Evolutionary conservation across 2,329 filamentous ascomycete species (phyloP), one percentile per base, ranked within the genome.

Genomic region (Piedraia hortae): DNA sequence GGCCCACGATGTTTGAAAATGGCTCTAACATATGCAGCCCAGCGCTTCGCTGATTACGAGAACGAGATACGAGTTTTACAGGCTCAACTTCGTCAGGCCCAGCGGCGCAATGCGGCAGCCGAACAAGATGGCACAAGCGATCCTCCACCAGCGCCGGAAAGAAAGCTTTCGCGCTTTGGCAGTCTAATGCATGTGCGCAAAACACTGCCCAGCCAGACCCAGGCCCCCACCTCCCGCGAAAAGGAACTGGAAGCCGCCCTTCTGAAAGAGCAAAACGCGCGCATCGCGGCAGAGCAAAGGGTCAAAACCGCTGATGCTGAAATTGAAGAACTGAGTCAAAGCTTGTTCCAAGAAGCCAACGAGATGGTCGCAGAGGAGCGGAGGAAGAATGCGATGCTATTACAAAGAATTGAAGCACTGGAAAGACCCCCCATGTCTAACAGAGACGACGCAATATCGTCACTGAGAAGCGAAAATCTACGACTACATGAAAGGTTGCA

Each of bases 311-410:
- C 72, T 22, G 66, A 61, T 36, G 54, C 51, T 7, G 74, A 85
- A 48, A 58, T 82, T 10, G 74, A 82, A 45, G 74, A 85, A 46
- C 50, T 85, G 31, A 73, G 61, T 36, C 68, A 61, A 10, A 59
- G 58, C 22, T 48, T 85, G 24, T 85, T 85, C 42, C 65, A 73
- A 47, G 67, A 80, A 48, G 74, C 74, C 22, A 85, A 85, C 42
- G 65, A 78, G 46, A 85, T 85, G 74, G 74, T 85, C 10, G 72
- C 74, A 2, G 53, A 58, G 10, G 74, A 85, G 51, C 52, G 74
- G 19, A 57, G 62, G 25, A 69, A 68, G 18, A 51, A 71, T 26
- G 71, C 71, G 3, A 59, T 56, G 35, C 52, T 85, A 15, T 69
- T 77, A 47, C 63, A 70, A 38, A 49, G 69, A 17, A 61, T 85